Percentiles rank a stretch among this genome's conserved stretches.
These are phyloP conservation scores for Pseudozyma pruni DNA, from an alignment of 1,284 basidiomycete species.

Conservation along the genomic window DNA sequence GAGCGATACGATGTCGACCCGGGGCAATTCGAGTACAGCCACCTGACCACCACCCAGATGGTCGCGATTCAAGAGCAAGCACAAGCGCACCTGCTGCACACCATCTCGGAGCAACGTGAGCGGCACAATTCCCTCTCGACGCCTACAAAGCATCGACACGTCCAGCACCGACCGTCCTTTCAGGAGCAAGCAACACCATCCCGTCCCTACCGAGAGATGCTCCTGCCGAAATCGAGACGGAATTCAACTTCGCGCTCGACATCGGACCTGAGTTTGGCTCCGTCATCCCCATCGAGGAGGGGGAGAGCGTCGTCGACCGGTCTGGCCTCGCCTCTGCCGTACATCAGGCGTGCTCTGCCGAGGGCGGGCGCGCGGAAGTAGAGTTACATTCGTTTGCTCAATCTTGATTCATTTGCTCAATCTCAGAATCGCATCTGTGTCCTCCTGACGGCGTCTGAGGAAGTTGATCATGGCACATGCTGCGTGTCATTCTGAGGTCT, in stretches of 20 bases:
- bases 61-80: conserved; percentile 26
- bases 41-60: conserved; percentile 18
- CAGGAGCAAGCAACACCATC: not conserved
- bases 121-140: not conserved
- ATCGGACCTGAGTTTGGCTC: not conserved
- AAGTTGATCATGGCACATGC: too few relatives aligned
- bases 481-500: too few relatives aligned
- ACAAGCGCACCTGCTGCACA: conserved; percentile 17
- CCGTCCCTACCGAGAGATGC: conserved; percentile 4
- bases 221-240: not conserved
- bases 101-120: conserved; percentile 1
- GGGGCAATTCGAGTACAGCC: conserved; percentile 29
- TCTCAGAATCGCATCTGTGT: not conserved
- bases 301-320: not conserved
- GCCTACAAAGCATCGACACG: not conserved
- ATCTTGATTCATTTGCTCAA: not conserved
- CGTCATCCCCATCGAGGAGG: not conserved
- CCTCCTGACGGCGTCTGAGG: too few relatives aligned
- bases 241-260: not conserved
- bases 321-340: conserved; percentile 23
- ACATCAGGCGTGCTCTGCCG: conserved; percentile 28
- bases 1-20: too few relatives aligned
- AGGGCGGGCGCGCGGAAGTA: too few relatives aligned
- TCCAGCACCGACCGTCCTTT: not conserved
- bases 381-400: not conserved